Percentiles rank a stretch among this genome's conserved stretches.
Evolutionary conservation across 495 filamentous ascomycete genomes (phyloP).

Genomic region (Neurospora discreta): DNA sequence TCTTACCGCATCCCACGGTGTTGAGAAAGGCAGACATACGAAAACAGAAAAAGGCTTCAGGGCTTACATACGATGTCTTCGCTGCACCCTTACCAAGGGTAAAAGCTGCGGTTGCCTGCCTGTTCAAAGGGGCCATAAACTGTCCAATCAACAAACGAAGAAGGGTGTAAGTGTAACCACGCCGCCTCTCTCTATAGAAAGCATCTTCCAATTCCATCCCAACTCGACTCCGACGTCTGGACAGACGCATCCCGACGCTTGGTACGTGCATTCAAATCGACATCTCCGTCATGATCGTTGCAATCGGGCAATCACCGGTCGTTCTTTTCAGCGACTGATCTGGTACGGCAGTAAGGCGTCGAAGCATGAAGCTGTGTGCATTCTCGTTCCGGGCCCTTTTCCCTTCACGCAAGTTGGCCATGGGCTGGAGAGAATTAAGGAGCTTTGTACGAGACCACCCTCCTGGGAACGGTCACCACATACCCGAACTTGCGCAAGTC

Average conservation of each 20-base stretch:
- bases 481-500: conserved; percentile 7
- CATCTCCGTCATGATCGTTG: not conserved
- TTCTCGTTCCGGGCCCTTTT: not conserved
- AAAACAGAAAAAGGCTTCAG: not conserved
- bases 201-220: not conserved
- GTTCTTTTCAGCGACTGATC: not conserved
- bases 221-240: not conserved
- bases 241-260: not conserved
- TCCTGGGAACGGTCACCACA: conserved; percentile 20
- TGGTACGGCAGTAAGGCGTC: not conserved
- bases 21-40: not conserved
- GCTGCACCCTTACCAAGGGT: not conserved
- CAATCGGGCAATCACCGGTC: not conserved
- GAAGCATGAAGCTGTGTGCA: not conserved
- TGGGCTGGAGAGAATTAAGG: conserved; percentile 6
- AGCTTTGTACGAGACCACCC: conserved; percentile 12
- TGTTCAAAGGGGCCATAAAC: not conserved
- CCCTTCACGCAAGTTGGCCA: not conserved
- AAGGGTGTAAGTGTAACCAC: not conserved
- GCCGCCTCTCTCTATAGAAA: not conserved
- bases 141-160: not conserved
- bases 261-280: not conserved
- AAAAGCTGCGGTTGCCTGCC: not conserved
- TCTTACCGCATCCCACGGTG: not conserved
- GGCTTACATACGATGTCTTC: not conserved